These are phyloP conservation scores for Pseudohalonectria lignicola DNA, from an alignment of 2,329 filamentous ascomycete genomes.

Conservation along the genomic window DNA sequence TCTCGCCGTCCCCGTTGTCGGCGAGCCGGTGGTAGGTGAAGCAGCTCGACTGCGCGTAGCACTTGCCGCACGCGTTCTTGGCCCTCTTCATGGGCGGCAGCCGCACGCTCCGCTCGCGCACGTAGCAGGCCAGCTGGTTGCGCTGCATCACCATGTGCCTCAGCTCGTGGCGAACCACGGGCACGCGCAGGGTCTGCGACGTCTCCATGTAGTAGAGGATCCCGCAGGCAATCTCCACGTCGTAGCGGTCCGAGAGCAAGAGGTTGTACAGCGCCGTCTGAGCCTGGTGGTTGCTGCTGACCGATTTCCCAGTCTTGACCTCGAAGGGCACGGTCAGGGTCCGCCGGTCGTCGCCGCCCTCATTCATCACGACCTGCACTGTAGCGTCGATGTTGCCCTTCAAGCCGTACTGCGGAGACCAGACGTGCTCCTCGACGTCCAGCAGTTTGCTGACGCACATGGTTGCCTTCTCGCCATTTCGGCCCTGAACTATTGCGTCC, in stretches of 20 bases:
- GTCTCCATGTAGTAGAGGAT: slow-evolving; percentile 93
- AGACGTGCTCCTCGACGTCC: slow-evolving; percentile 94
- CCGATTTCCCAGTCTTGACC: slow-evolving; percentile 85
- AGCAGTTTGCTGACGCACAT: slow-evolving; percentile 90
- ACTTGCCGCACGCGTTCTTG: slow-evolving; percentile 70
- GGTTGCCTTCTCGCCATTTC: slow-evolving; percentile 62
- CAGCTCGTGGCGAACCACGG: slow-evolving; percentile 75
- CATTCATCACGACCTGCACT: slow-evolving; percentile 73
- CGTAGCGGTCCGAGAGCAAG: slow-evolving; percentile 85
- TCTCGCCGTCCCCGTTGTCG: slow-evolving; percentile 72
- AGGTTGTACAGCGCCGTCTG: slow-evolving; percentile 94
- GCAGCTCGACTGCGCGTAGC: slow-evolving; percentile 83
- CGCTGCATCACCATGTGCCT: slow-evolving; percentile 95
- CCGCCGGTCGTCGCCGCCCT: slow-evolving; percentile 42
- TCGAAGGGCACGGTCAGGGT: slow-evolving; percentile 86
- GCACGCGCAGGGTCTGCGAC: slow-evolving; percentile 75
- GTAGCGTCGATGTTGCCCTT: slow-evolving; percentile 98
- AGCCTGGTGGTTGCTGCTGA: slow-evolving; percentile 73
- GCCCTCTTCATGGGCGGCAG: slow-evolving; percentile 80
- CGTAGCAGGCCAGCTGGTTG: slow-evolving; percentile 77
- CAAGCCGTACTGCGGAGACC: slow-evolving; percentile 94
- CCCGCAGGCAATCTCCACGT: slow-evolving; percentile 82
- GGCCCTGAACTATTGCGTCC: slow-evolving; percentile 66
- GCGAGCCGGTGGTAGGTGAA: slow-evolving; percentile 89
- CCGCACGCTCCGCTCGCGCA: slow-evolving; percentile 67